Conservation (phyloP, 352 stramenopile species). For the Thalassiosira allenii region DNA sequence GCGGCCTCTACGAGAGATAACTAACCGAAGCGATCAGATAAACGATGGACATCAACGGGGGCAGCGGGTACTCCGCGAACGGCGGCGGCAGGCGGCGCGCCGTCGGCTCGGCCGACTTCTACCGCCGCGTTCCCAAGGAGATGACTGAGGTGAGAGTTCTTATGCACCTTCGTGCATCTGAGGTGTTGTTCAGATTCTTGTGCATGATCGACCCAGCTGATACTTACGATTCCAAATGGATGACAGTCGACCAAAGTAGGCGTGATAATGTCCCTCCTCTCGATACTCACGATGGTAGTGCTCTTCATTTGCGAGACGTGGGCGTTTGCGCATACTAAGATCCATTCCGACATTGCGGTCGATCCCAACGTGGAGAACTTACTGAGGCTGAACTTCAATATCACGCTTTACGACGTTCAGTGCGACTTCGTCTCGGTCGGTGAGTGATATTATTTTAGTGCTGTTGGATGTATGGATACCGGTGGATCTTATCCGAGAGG, state of each 20-base stretch:
- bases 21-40: too few relatives aligned
- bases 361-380: constrained; percentile 69
- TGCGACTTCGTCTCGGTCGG: constrained; percentile 95
- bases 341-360: constrained; percentile 72
- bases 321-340: constrained; percentile 71
- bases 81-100: constrained; percentile 39
- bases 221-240: too few relatives aligned
- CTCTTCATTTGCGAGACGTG: constrained; percentile 72
- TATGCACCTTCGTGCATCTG: too few relatives aligned
- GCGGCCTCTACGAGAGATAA: too few relatives aligned
- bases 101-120: constrained; percentile 77
- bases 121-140: constrained; percentile 78
- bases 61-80: too few relatives aligned
- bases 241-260: too few relatives aligned
- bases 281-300: constrained; percentile 32
- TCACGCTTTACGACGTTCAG: constrained; percentile 95
- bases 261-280: constrained; percentile 46
- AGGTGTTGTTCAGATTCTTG: too few relatives aligned
- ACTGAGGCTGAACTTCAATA: constrained; percentile 98
- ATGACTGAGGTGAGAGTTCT: too few relatives aligned
- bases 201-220: too few relatives aligned
- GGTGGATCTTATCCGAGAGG: too few relatives aligned
- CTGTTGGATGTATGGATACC: too few relatives aligned
- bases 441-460: constrained; percentile 23
- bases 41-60: too few relatives aligned